Evolutionary conservation across 1,284 basidiomycete species (phyloP).

Genomic region (Microstroma glucosiphilum): DNA sequence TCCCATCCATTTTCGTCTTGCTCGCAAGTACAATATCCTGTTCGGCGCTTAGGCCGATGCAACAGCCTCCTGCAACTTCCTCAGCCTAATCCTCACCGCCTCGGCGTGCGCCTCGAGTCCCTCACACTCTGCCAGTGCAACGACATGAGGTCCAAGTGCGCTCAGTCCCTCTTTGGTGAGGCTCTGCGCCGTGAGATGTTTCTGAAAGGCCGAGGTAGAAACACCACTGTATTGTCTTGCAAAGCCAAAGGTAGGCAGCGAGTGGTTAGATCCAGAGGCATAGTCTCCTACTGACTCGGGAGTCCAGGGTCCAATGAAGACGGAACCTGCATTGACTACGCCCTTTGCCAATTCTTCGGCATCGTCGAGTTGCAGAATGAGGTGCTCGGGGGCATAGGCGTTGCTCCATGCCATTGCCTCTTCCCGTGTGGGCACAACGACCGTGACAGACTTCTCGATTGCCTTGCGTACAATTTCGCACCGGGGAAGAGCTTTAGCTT

Average conservation of each 20-base stretch:
- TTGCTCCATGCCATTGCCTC: conserved; percentile 86
- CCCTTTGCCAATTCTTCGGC: conserved; percentile 37
- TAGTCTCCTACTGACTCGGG: conserved; percentile 97
- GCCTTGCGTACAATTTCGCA: conserved; percentile 87
- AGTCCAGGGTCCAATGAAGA: conserved; percentile 71
- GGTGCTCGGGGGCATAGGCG: conserved; percentile 74
- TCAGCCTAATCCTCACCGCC: conserved; percentile 51
- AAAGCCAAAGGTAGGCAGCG: conserved; percentile 64
- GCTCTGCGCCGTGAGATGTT: conserved; percentile 95
- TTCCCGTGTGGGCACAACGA: conserved; percentile 63
- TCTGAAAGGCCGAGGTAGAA: conserved; percentile 95
- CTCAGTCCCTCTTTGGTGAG: conserved; percentile 73
- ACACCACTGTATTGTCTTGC: conserved; percentile 97
- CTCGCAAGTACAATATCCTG: too few relatives aligned
- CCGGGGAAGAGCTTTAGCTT: conserved; percentile 78
- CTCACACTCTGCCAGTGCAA: conserved; percentile 86
- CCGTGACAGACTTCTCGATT: conserved; percentile 83
- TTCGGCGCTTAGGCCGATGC: too few relatives aligned
- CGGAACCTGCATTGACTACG: conserved; percentile 64
- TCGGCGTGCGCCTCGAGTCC: conserved; percentile 85
- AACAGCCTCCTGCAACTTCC: conserved; percentile 8
- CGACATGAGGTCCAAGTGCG: conserved; percentile 78
- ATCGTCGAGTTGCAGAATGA: conserved; percentile 52
- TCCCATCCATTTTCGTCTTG: too few relatives aligned
- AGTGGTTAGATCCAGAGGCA: conserved; percentile 97